These are phyloP conservation scores for Schwanniomyces etchellsii DNA, from an alignment of 1,139 yeast species.

Conservation along the genomic window DNA sequence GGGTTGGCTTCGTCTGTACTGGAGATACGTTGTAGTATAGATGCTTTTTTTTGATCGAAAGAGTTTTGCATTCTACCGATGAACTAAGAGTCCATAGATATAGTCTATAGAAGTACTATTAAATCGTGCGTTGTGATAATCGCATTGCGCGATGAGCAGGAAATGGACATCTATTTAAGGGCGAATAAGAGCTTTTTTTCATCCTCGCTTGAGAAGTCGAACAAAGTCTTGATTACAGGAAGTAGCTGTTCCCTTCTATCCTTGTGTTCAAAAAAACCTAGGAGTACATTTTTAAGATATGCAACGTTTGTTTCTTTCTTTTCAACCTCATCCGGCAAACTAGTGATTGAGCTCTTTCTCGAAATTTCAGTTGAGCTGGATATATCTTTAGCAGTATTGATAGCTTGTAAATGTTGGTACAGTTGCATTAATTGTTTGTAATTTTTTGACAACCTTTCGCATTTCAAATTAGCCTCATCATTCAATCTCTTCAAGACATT, in stretches of 20 bases:
- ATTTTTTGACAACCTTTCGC: constrained; percentile 61
- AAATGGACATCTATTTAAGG: neutral
- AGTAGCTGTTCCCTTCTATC: constrained; percentile 83
- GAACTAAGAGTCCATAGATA: neutral
- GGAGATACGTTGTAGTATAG: constrained; percentile 52
- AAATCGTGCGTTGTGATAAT: neutral
- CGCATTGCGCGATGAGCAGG: neutral
- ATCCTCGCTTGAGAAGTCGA: constrained; percentile 64
- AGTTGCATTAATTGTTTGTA: constrained; percentile 60
- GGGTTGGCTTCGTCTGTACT: constrained; percentile 38
- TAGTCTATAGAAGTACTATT: neutral
- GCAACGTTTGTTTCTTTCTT: constrained; percentile 42
- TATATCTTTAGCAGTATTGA: constrained; percentile 2
- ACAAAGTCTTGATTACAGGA: constrained; percentile 76
- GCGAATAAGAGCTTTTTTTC: constrained; percentile 56
- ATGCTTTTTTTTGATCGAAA: constrained; percentile 63
- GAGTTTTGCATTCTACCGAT: constrained; percentile 34
- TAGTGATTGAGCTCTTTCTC: constrained; percentile 4
- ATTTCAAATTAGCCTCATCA: constrained; percentile 62
- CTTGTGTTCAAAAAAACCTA: constrained; percentile 85
- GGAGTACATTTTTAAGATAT: constrained; percentile 77
- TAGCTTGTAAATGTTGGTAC: constrained; percentile 15
- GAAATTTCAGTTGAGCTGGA: constrained; percentile 3
- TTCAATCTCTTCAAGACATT: constrained; percentile 54
- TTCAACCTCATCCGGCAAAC: neutral